Conservation (phyloP, 2,329 filamentous ascomycete genomes). For the Cladophialophora chaetospira region DNA sequence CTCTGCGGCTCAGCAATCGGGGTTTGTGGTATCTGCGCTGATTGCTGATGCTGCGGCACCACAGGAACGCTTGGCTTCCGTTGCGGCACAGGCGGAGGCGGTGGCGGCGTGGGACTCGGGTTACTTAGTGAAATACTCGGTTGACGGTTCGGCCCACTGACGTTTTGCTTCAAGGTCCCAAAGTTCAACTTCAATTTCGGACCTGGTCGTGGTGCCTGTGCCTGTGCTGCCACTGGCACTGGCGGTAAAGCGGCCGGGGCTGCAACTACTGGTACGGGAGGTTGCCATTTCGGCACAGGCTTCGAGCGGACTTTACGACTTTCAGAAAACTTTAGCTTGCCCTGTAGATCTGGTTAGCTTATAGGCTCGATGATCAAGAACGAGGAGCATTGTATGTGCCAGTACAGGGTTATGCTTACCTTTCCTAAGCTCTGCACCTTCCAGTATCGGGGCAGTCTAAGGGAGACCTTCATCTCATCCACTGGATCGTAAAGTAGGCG, state of each 20-base stretch:
- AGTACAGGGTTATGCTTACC: constrained; percentile 37
- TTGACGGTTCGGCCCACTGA: neutral
- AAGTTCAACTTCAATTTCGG: constrained; percentile 32
- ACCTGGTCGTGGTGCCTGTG: neutral
- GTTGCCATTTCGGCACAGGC: constrained; percentile 36
- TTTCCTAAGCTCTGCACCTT: constrained; percentile 55
- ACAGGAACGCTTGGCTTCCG: neutral
- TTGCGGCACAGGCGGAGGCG: neutral
- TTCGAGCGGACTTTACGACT: constrained; percentile 44
- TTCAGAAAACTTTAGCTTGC: constrained; percentile 47
- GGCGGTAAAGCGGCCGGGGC: constrained; percentile 7
- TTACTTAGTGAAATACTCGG: constrained; percentile 36
- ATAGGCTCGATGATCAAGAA: constrained; percentile 11
- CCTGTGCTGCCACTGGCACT: constrained; percentile 8
- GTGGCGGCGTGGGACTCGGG: constrained; percentile 36
- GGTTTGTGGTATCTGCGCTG: neutral
- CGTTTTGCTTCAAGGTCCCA: constrained; percentile 29
- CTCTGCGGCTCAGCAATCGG: neutral
- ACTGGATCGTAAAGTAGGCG: constrained; percentile 56
- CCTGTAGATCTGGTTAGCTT: constrained; percentile 34
- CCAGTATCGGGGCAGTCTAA: constrained; percentile 62
- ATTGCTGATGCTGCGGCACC: neutral
- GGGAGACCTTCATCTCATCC: constrained; percentile 51
- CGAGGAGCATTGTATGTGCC: neutral
- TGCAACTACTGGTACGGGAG: constrained; percentile 25